These are phyloP conservation scores for Penicillium bialowiezense DNA, from an alignment of 495 filamentous ascomycete species.

Conservation along the genomic window DNA sequence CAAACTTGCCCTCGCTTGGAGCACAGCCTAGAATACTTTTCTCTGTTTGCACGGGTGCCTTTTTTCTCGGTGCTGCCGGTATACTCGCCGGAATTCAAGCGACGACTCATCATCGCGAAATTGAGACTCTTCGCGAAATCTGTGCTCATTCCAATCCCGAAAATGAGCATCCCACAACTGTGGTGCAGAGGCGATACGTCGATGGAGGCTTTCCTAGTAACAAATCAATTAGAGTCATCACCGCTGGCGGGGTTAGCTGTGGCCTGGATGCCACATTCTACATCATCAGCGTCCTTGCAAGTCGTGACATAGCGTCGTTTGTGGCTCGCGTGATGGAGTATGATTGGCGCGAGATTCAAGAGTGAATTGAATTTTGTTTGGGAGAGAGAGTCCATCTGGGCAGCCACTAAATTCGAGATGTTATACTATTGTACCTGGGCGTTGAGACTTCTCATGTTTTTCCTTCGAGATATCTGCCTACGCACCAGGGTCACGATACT, in stretches of 20 bases:
- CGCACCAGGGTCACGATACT: too few relatives aligned
- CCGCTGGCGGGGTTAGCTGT: conserved; percentile 69
- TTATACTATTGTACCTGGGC: too few relatives aligned
- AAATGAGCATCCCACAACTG: conserved; percentile 59
- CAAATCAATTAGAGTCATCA: conserved; percentile 71
- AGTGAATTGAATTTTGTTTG: too few relatives aligned
- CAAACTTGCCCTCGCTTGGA: conserved; percentile 16
- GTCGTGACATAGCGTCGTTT: conserved; percentile 63
- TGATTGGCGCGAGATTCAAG: conserved; percentile 63
- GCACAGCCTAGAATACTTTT: conserved; percentile 53
- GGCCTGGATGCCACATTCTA: conserved; percentile 78
- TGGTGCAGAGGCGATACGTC: conserved; percentile 74
- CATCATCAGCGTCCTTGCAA: conserved; percentile 70
- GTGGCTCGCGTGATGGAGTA: conserved; percentile 67
- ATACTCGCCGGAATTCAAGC: conserved; percentile 70
- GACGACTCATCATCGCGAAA: conserved; percentile 64
- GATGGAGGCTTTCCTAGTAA: conserved; percentile 62
- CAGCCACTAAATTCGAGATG: too few relatives aligned
- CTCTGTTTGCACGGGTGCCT: conserved; percentile 71
- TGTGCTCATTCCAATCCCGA: conserved; percentile 35
- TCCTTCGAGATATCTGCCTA: too few relatives aligned
- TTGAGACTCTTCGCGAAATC: conserved; percentile 68
- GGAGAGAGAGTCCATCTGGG: too few relatives aligned
- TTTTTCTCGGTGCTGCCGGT: conserved; percentile 69
- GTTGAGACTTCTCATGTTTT: too few relatives aligned